Conservation (phyloP, 768 basidiomycete genomes). For the Auriscalpium microsporum region DNA sequence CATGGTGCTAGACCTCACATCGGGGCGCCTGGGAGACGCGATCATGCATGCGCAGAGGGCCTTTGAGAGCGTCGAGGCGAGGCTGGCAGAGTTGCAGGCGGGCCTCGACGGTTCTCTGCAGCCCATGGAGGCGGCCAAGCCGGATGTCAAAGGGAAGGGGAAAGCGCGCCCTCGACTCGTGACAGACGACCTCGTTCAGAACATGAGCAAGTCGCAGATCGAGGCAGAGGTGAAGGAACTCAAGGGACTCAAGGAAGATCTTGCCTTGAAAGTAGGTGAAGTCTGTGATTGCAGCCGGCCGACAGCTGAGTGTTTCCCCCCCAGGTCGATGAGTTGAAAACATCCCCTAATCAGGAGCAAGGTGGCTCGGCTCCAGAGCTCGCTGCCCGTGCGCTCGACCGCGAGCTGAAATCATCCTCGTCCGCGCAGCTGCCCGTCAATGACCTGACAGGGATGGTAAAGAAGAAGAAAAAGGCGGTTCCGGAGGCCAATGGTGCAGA, state of each 20-base stretch:
- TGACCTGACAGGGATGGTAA: constrained; percentile 77
- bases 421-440: constrained; percentile 46
- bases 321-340: constrained; percentile 90
- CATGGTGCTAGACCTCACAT: constrained; percentile 86
- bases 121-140: constrained; percentile 21
- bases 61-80: constrained; percentile 63
- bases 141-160: constrained; percentile 53
- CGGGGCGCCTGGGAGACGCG: constrained; percentile 75
- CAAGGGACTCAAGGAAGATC: constrained; percentile 64
- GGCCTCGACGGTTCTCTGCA: constrained; percentile 33
- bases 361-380: constrained; percentile 53
- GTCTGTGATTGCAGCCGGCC: not conserved
- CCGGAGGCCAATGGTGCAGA: constrained; percentile 18
- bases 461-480: constrained; percentile 72
- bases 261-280: constrained; percentile 61
- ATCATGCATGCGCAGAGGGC: constrained; percentile 77
- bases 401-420: constrained; percentile 48
- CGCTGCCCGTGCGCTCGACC: constrained; percentile 63
- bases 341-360: constrained; percentile 54
- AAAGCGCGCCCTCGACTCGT: constrained; percentile 29
- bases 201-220: constrained; percentile 67
- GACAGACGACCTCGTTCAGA: constrained; percentile 46
- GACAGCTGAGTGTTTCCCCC: not conserved
- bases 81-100: constrained; percentile 52
- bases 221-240: constrained; percentile 77